Percentiles rank a stretch among this genome's conserved stretches.
phyloP scores from a whole-genome alignment of 1,284 basidiomycete genomes.

The Trichosporon coremiiforme region DNA sequence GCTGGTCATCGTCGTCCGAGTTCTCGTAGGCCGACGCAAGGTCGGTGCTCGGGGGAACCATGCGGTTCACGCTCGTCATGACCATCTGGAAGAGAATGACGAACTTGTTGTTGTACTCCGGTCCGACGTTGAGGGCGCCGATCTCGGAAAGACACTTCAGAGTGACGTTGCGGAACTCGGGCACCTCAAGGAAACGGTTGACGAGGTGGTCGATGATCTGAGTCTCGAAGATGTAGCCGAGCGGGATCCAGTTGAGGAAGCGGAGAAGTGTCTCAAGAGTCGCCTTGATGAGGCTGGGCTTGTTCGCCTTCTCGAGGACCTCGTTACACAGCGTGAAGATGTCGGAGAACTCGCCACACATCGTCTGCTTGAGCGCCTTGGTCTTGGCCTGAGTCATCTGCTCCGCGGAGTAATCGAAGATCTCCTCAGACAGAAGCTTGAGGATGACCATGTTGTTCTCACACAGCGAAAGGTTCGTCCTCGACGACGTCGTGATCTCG shows the following conservation, averaged over 20 bases:
- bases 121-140: slow-evolving; percentile 88
- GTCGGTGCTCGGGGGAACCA: slow-evolving; percentile 92
- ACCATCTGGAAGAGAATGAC: slow-evolving; percentile 97
- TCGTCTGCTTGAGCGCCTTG: slow-evolving; percentile 95
- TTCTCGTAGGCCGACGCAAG: slow-evolving; percentile 81
- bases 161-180: slow-evolving; percentile 96
- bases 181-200: slow-evolving; percentile 94
- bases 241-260: slow-evolving; percentile 99
- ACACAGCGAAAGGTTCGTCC: slow-evolving; percentile 93
- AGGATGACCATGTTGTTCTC: slow-evolving; percentile 99
- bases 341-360: slow-evolving; percentile 95
- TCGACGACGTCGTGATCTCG: slow-evolving; percentile 95
- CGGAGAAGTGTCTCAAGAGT: slow-evolving; percentile 94
- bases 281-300: slow-evolving; percentile 90
- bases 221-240: slow-evolving; percentile 99
- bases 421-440: slow-evolving; percentile 95
- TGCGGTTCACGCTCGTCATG: slow-evolving; percentile 94
- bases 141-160: slow-evolving; percentile 99
- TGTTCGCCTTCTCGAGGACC: slow-evolving; percentile 96
- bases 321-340: slow-evolving; percentile 95
- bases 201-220: slow-evolving; percentile 94
- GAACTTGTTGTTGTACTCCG: slow-evolving; percentile 98
- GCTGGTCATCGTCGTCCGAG: slow-evolving; percentile 90
- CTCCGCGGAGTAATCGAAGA: slow-evolving; percentile 98
- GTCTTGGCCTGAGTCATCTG: slow-evolving; percentile 99